Evolutionary conservation across 768 basidiomycete species (phyloP).

Genomic region (Xerocomellus dryophilus): DNA sequence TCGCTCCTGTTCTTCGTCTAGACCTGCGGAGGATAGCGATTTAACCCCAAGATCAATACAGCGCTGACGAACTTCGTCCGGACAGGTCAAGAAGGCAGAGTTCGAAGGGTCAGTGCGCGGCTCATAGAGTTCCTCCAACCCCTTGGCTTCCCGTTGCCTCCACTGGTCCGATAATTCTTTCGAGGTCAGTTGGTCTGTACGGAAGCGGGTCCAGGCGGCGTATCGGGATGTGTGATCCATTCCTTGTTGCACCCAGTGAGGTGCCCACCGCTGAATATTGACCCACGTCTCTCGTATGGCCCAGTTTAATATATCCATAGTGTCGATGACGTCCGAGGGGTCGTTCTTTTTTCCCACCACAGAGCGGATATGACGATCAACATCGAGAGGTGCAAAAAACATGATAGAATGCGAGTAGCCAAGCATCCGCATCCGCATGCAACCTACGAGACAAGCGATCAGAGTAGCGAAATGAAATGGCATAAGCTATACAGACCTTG

Average conservation of each 20-base stretch:
- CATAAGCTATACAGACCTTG: constrained; percentile 28
- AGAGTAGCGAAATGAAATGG: neutral
- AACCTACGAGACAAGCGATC: constrained; percentile 32
- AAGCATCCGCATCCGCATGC: constrained; percentile 52
- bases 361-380: constrained; percentile 36
- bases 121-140: constrained; percentile 36
- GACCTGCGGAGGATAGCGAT: neutral
- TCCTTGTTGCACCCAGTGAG: constrained; percentile 43
- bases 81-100: neutral
- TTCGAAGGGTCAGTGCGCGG: neutral
- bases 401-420: constrained; percentile 45
- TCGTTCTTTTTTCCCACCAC: constrained; percentile 10
- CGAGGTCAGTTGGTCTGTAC: neutral
- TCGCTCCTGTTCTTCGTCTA: constrained; percentile 50
- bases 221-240: constrained; percentile 16
- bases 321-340: neutral
- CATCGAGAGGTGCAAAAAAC: constrained; percentile 44
- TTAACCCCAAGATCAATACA: constrained; percentile 16
- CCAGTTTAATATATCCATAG: constrained; percentile 42
- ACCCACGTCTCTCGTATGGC: constrained; percentile 42
- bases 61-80: constrained; percentile 10
- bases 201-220: constrained; percentile 14
- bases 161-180: constrained; percentile 24
- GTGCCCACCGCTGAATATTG: constrained; percentile 38
- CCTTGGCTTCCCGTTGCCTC: constrained; percentile 40